Percentiles rank a stretch among this genome's conserved stretches.
Evolutionary conservation across 345 rosid species (phyloP).

Genomic region (Moricandia arvensis): DNA sequence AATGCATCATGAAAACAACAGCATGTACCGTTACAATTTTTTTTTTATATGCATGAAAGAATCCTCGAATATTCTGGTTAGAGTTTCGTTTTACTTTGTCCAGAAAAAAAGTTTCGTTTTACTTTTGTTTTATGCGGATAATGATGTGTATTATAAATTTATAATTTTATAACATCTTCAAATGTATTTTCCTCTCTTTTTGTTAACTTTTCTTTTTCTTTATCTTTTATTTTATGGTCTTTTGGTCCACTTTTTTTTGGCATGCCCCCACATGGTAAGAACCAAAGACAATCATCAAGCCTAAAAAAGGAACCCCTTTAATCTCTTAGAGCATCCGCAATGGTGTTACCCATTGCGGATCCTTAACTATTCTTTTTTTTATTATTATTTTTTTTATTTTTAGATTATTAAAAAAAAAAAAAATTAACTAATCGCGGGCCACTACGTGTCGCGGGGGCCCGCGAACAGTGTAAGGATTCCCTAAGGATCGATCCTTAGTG

Average conservation of each 20-base stretch:
- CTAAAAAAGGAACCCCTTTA: constrained; percentile 26
- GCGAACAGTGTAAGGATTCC: too few relatives aligned
- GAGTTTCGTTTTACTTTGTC: constrained; percentile 3
- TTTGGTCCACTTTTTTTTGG: constrained; percentile 38
- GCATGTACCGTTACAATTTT: background rate
- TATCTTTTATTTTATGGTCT: background rate
- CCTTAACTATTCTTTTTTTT: too few relatives aligned
- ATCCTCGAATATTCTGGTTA: constrained; percentile 26
- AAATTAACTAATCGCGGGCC: too few relatives aligned
- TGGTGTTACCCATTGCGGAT: too few relatives aligned
- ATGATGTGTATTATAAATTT: constrained; percentile 15
- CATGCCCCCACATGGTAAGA: constrained; percentile 38
- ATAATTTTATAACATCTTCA: constrained; percentile 18
- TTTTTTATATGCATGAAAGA: constrained; percentile 16
- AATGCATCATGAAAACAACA: constrained; percentile 18
- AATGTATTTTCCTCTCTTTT: constrained; percentile 21
- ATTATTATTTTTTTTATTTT: too few relatives aligned
- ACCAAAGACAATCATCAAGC: constrained; percentile 35
- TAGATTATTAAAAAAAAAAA: too few relatives aligned
- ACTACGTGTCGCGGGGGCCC: too few relatives aligned
- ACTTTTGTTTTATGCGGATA: constrained; percentile 24
- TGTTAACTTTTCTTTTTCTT: constrained; percentile 14
- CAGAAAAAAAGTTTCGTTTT: background rate
- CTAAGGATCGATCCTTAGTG: too few relatives aligned
- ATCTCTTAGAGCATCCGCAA: too few relatives aligned